Base-by-base conservation (phyloP, 176 grass and related monocot species). In the Dactylis glomerata region DNA sequence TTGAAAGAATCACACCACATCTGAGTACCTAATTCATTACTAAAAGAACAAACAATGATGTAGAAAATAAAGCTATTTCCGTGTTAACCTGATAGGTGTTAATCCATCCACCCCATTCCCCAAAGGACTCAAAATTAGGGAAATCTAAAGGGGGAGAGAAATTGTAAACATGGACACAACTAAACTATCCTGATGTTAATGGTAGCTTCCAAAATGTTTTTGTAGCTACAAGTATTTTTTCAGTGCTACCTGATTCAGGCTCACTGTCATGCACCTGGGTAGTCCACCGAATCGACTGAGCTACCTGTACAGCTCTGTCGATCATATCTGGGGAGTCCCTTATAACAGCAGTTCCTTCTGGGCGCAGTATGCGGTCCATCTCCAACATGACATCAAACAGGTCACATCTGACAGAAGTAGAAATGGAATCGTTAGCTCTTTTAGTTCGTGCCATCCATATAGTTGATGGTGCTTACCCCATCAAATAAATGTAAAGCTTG, bases 321-420 rank as follows among this genome's bases (percentile, higher is more conserved):
- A 99, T 92, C n/a, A 96, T 64, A 83, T 94, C 89, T 45, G 77
- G 47, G 64, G 81, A 80, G 24, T 92, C 93, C 26, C 93, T 57
- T 69, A 99, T 90, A 69, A 99, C 31, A n/a, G 84, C 93, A 68
- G 83, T 96, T 83, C 96, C 93, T 95, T 94, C 86, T 81, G 93
- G 96, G 30, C 93, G 89, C 34, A 96, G 36, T 57, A 98, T 94
- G n/a, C 93, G 92, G 86, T 99, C 96, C 96, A 99, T 96, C 86
- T 99, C 96, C 86, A 96, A 81, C 86, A 96, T 88, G 16, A 99
- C 51, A 95, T 99, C 93, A 83, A 92, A 85, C 61, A 99, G 78
- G 42, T 92, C 89, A 84, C 96, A 99, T 68, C 96, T 99, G 88
- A 37, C 20, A 84, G n/a, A 79, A 51, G 27, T 74, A 74, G 54